Conservation (phyloP, 306 rosid genomes). For the Casuarina glauca region DNA sequence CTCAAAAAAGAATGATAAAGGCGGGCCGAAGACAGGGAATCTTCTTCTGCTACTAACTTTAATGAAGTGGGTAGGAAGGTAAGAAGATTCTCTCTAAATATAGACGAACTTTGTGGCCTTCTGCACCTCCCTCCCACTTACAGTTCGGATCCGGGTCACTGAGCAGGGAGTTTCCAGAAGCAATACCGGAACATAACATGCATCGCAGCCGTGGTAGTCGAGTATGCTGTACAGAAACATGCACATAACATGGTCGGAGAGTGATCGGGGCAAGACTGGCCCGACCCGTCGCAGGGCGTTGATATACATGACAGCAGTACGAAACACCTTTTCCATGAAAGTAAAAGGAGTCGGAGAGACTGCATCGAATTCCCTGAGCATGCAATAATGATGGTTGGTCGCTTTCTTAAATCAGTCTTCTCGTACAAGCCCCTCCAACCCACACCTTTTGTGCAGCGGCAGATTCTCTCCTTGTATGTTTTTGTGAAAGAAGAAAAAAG, state of each 20-base stretch:
- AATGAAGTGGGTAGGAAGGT: constrained; percentile 96
- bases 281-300: background rate
- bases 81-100: constrained; percentile 80
- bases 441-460: constrained; percentile 59
- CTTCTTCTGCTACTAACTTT: constrained; percentile 80
- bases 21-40: constrained; percentile 60
- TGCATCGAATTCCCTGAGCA: constrained; percentile 80
- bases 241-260: too few relatives aligned
- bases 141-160: constrained; percentile 30
- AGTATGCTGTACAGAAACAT: too few relatives aligned
- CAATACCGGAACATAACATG: too few relatives aligned
- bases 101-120: constrained; percentile 42
- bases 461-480: constrained; percentile 46
- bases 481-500: constrained; percentile 9
- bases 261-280: too few relatives aligned
- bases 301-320: background rate
- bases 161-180: background rate
- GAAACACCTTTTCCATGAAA: constrained; percentile 7
- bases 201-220: too few relatives aligned
- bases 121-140: constrained; percentile 26
- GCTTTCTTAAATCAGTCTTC: constrained; percentile 72
- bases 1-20: constrained; percentile 55
- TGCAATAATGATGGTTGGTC: constrained; percentile 64
- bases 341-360: constrained; percentile 24
- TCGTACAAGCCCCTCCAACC: constrained; percentile 77